Percentiles rank a stretch among this genome's conserved stretches.
Conservation (phyloP, 306 rosid species). For the Cicer bijugum region DNA sequence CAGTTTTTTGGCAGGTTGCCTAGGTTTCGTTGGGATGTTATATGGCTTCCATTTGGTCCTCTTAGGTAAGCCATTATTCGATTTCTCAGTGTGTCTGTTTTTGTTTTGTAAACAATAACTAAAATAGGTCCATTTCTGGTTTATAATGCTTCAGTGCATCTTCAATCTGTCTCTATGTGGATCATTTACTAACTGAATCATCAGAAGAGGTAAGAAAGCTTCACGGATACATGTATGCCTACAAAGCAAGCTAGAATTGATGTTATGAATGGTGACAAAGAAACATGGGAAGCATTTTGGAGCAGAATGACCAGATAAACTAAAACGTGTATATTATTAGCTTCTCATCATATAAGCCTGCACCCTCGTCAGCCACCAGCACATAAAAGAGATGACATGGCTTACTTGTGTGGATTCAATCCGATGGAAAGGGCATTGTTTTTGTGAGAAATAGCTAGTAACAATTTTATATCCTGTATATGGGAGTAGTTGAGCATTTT, state of each 20-base stretch:
- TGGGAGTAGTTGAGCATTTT: background rate
- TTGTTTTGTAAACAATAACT: conserved; percentile 39
- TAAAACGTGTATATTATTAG: background rate
- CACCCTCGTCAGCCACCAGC: conserved; percentile 16
- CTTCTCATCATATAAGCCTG: conserved; percentile 1
- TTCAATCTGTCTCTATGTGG: conserved; percentile 76
- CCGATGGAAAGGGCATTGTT: conserved; percentile 38
- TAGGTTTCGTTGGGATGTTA: conserved; percentile 82
- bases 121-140: conserved; percentile 8
- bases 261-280: conserved; percentile 12
- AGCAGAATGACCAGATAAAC: conserved; percentile 31
- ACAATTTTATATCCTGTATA: conserved; percentile 16
- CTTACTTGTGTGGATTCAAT: conserved; percentile 27
- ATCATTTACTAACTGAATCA: conserved; percentile 72
- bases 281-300: conserved; percentile 37
- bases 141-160: conserved; percentile 66
- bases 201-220: conserved; percentile 85
- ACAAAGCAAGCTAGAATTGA: conserved; percentile 67
- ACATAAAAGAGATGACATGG: conserved; percentile 17
- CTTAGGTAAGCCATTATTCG: conserved; percentile 55
- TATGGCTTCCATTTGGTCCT: conserved; percentile 95
- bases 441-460: conserved; percentile 13
- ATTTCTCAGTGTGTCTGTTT: conserved; percentile 27
- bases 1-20: conserved; percentile 60
- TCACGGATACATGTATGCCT: conserved; percentile 76